Evolutionary conservation across 148 eudicot genomes (phyloP).

Genomic region (Nyssa sinensis): DNA sequence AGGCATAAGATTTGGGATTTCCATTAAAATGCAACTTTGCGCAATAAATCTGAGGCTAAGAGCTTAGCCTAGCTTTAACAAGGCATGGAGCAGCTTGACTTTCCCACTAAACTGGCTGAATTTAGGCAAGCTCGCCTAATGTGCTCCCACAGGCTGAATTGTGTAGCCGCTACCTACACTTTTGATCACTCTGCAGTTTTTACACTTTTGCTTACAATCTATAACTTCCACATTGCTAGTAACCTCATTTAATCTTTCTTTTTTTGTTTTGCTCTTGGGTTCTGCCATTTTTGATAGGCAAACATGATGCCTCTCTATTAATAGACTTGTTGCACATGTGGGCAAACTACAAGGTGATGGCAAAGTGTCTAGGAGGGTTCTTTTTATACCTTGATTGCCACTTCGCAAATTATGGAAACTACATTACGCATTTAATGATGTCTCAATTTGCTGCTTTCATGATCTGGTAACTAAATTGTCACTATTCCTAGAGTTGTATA

Average conservation of each 20-base stretch:
- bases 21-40: no score
- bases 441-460: slow-evolving; percentile 17
- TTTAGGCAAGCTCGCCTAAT: background rate
- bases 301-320: slow-evolving; percentile 5
- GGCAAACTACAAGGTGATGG: slow-evolving; percentile 21
- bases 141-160: background rate
- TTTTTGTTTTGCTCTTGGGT: slow-evolving; percentile 13
- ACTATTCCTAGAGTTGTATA: background rate
- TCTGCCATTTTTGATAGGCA: slow-evolving; percentile 18
- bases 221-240: background rate
- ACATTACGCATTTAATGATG: slow-evolving; percentile 11
- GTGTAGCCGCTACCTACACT: background rate
- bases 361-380: slow-evolving; percentile 22
- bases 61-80: background rate
- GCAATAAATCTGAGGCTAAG: no score
- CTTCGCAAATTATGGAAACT: background rate
- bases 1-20: no score
- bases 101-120: background rate
- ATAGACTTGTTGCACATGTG: slow-evolving; percentile 14
- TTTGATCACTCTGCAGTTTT: background rate
- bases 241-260: background rate
- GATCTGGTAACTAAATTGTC: slow-evolving; percentile 15
- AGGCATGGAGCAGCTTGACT: background rate
- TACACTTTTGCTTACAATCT: background rate
- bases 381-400: slow-evolving; percentile 29